These are phyloP conservation scores for Suhomyces vadensis DNA, from an alignment of 805 yeast genomes.

Conservation along the genomic window DNA sequence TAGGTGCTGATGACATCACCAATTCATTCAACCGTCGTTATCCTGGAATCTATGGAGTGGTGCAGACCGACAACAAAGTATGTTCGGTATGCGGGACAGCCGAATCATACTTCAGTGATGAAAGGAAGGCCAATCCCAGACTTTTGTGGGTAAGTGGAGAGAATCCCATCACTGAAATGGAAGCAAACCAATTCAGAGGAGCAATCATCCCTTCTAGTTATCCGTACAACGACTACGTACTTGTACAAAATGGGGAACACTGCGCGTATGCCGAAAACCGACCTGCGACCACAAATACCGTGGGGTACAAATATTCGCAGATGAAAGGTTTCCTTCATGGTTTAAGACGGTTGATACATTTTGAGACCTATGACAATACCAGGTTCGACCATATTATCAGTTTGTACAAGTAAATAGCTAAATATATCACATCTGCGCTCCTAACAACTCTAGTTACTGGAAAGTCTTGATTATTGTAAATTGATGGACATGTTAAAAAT, in stretches of 20 bases:
- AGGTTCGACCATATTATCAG: background rate
- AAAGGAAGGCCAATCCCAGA: constrained; percentile 5
- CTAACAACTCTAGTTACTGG: too few relatives aligned
- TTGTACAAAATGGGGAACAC: background rate
- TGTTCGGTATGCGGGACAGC: constrained; percentile 10
- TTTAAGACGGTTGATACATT: background rate
- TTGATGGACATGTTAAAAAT: too few relatives aligned
- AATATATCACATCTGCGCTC: background rate
- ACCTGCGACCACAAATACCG: background rate
- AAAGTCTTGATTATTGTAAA: too few relatives aligned
- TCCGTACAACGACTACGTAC: constrained; percentile 8
- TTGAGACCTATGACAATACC: background rate
- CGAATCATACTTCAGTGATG: constrained; percentile 13
- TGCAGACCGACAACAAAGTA: constrained; percentile 6
- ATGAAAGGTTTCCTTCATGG: background rate
- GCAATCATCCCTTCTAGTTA: constrained; percentile 12
- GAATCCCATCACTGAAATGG: background rate
- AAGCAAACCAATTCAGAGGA: constrained; percentile 5
- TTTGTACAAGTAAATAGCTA: background rate
- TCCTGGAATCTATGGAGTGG: constrained; percentile 12
- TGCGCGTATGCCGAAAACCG: background rate
- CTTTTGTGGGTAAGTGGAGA: constrained; percentile 13
- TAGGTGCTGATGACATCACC: background rate
- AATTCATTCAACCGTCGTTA: constrained; percentile 9
- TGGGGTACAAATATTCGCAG: background rate